phyloP scores from a whole-genome alignment of 2,329 filamentous ascomycete species.

The Lasiodiplodia hormozganensis region DNA sequence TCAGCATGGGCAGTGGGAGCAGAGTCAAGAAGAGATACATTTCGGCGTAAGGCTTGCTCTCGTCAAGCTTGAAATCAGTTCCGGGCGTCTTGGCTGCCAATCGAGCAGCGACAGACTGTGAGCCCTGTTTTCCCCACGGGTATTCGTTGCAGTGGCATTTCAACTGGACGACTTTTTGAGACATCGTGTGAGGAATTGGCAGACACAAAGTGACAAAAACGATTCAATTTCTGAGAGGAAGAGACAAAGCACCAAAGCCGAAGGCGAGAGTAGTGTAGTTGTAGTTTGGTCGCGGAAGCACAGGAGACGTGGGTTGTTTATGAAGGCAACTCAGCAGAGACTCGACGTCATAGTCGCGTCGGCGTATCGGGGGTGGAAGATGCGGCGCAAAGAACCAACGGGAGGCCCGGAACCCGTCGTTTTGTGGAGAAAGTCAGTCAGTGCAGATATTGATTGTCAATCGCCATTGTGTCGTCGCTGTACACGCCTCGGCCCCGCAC shows the following conservation, averaged over 20 bases:
- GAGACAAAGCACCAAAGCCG: slow-evolving; percentile 28
- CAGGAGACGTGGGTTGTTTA: background rate
- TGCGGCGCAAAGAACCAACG: background rate
- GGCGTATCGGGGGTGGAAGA: slow-evolving; percentile 14
- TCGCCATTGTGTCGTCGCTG: background rate
- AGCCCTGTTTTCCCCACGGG: slow-evolving; percentile 74
- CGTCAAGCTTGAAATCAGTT: slow-evolving; percentile 68
- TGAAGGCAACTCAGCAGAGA: background rate
- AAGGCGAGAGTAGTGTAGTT: background rate
- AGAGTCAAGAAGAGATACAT: slow-evolving; percentile 45
- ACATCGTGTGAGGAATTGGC: slow-evolving; percentile 46
- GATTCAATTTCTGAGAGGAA: background rate
- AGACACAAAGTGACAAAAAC: slow-evolving; percentile 11
- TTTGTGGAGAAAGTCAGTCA: slow-evolving; percentile 13
- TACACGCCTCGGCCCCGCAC: background rate
- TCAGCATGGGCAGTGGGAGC: background rate
- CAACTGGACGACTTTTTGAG: slow-evolving; percentile 60
- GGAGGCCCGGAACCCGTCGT: background rate
- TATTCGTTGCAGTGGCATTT: slow-evolving; percentile 67
- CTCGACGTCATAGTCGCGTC: slow-evolving; percentile 30
- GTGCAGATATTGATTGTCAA: background rate
- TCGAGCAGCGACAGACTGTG: slow-evolving; percentile 68
- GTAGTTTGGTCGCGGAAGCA: background rate
- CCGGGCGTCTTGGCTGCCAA: slow-evolving; percentile 71
- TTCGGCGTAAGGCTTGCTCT: slow-evolving; percentile 69